phyloP scores from a whole-genome alignment of 306 rosid genomes.

The Luffa aegyptiaca region DNA sequence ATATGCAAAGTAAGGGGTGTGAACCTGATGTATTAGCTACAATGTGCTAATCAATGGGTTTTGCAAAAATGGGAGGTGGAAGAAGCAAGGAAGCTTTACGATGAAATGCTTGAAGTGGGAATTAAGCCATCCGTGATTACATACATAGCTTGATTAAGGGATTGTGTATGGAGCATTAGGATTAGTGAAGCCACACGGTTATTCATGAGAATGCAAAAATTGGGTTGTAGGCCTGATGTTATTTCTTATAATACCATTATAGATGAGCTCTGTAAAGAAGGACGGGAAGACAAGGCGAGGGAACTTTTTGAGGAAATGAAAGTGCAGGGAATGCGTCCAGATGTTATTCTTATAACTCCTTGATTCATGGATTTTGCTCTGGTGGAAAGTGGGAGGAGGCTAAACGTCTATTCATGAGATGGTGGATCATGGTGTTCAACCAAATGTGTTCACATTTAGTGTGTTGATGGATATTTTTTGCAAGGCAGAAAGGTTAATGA shows the following conservation, averaged over 20 bases:
- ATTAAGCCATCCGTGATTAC: conserved; percentile 20
- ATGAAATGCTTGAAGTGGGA: conserved; percentile 22
- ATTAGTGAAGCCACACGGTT: no score
- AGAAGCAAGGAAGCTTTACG: conserved; percentile 22
- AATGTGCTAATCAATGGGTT: conserved; percentile 30
- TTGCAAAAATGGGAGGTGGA: conserved; percentile 20
- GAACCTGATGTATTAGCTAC: conserved; percentile 18
- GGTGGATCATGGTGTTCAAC: conserved; percentile 37
- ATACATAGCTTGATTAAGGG: conserved; percentile 8
- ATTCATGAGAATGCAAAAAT: no score
- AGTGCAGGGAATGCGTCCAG: conserved; percentile 16
- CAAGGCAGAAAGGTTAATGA: conserved; percentile 26
- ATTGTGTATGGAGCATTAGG: no score
- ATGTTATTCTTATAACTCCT: conserved; percentile 26
- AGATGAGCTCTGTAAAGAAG: conserved; percentile 39
- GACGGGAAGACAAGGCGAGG: conserved; percentile 27
- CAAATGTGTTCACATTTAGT: conserved; percentile 28
- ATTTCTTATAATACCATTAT: conserved; percentile 23
- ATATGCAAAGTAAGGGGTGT: conserved; percentile 20
- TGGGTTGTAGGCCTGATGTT: not conserved
- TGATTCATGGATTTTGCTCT: no score
- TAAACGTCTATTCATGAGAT: conserved; percentile 29
- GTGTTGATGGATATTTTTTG: conserved; percentile 22
- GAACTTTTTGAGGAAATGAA: conserved; percentile 36
- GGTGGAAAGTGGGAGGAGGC: conserved; percentile 35